phyloP scores from a whole-genome alignment of 2,329 filamentous ascomycete species.

The Drechslera avenae region DNA sequence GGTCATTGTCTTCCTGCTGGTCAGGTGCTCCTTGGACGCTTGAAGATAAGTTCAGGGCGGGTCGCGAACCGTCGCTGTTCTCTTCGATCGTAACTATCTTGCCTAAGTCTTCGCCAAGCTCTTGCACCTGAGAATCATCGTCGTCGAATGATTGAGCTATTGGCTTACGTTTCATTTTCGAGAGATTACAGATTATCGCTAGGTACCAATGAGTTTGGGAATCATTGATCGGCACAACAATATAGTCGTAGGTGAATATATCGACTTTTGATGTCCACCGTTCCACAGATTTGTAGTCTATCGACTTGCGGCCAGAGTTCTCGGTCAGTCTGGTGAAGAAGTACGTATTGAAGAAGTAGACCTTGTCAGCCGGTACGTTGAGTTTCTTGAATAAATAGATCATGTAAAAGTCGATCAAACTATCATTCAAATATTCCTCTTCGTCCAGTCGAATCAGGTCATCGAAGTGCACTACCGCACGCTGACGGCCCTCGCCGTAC shows the following conservation, averaged over 20 bases:
- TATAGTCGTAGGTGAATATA: constrained; percentile 82
- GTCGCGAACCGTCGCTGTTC: background rate
- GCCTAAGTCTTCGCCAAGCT: background rate
- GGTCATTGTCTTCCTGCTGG: constrained; percentile 15
- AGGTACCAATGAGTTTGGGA: constrained; percentile 81
- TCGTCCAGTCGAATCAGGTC: constrained; percentile 81
- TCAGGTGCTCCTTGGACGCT: background rate
- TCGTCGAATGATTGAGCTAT: constrained; percentile 20
- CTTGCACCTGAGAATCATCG: background rate
- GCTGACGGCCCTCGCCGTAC: constrained; percentile 65
- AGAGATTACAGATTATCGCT: constrained; percentile 90
- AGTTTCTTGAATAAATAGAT: constrained; percentile 54
- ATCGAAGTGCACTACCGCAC: constrained; percentile 69
- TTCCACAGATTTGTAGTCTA: constrained; percentile 85
- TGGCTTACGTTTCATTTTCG: constrained; percentile 58
- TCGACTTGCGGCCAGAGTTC: constrained; percentile 60
- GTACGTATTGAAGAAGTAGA: constrained; percentile 92
- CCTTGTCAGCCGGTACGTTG: constrained; percentile 59
- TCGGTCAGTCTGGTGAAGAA: constrained; percentile 77
- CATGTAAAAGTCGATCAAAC: constrained; percentile 86
- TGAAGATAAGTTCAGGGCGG: background rate
- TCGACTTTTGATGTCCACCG: constrained; percentile 88
- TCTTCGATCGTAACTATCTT: background rate
- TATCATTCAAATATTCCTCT: constrained; percentile 89
- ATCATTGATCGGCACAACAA: constrained; percentile 91